These are phyloP conservation scores for Mimosa bimucronata DNA, from an alignment of 306 rosid genomes.

Conservation along the genomic window DNA sequence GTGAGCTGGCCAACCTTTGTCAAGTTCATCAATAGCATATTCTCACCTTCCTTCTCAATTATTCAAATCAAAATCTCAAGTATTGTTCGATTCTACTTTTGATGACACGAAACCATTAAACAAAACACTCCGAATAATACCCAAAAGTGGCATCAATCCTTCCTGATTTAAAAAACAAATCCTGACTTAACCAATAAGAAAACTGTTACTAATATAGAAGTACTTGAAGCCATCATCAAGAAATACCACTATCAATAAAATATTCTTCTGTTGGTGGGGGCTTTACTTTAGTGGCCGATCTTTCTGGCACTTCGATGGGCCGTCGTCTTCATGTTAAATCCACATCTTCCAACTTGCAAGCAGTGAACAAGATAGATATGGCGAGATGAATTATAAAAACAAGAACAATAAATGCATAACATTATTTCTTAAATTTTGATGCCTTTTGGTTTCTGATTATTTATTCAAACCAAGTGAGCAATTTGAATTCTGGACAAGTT, in stretches of 20 bases:
- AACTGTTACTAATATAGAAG: neutral
- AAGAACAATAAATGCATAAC: neutral
- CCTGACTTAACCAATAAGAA: neutral
- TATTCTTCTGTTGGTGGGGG: neutral
- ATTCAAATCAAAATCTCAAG: neutral
- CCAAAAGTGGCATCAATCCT: neutral
- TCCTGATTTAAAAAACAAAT: neutral
- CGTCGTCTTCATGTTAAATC: neutral
- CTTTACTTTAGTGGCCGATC: constrained; percentile 3
- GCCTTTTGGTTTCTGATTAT: neutral
- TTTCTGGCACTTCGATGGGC: constrained; percentile 8
- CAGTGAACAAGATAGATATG: neutral
- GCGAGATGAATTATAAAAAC: neutral
- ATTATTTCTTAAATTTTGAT: neutral
- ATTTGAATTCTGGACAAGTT: constrained; percentile 19
- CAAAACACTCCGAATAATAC: neutral
- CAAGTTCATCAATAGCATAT: neutral
- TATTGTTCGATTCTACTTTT: neutral
- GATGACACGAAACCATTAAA: neutral
- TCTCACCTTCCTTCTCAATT: neutral
- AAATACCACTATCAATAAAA: neutral
- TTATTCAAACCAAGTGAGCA: constrained; percentile 5
- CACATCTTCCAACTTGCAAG: neutral
- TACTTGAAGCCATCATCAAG: neutral
- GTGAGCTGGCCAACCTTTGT: neutral